Conservation (phyloP, 2,329 filamentous ascomycete genomes). For the Xylariaceae sp. region DNA sequence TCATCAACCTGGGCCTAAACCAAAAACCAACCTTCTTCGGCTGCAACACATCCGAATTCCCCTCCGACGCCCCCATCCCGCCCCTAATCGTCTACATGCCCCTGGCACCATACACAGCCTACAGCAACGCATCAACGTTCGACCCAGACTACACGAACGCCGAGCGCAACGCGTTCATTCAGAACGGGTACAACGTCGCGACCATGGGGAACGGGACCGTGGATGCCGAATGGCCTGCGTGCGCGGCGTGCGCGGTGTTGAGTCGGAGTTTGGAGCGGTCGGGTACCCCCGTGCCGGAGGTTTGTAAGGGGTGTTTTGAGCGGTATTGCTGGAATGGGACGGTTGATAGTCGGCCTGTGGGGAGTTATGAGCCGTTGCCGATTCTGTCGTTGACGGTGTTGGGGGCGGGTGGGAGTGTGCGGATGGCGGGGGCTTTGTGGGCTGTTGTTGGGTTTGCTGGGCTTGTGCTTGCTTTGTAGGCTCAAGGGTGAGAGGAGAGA, state of each 20-base stretch:
- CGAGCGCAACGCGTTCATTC: slow-evolving; percentile 73
- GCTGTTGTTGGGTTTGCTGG: slow-evolving; percentile 2
- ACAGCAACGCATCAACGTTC: slow-evolving; percentile 78
- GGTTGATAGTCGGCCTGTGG: slow-evolving; percentile 28
- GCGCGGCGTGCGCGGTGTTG: slow-evolving; percentile 83
- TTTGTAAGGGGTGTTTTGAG: slow-evolving; percentile 71
- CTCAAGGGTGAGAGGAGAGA: background rate
- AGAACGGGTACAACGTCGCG: slow-evolving; percentile 78
- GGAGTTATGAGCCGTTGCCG: slow-evolving; percentile 38
- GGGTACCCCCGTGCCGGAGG: slow-evolving; percentile 59
- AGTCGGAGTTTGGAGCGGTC: slow-evolving; percentile 70
- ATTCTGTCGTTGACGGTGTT: slow-evolving; percentile 11
- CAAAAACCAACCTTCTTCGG: slow-evolving; percentile 74
- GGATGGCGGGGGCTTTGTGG: slow-evolving; percentile 2
- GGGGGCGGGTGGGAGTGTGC: slow-evolving; percentile 3
- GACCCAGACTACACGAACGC: slow-evolving; percentile 56
- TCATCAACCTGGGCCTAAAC: slow-evolving; percentile 73
- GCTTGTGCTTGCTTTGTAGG: slow-evolving; percentile 7
- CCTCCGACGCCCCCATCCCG: slow-evolving; percentile 29
- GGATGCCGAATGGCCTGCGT: slow-evolving; percentile 71
- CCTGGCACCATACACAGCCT: slow-evolving; percentile 71
- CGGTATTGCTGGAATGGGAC: slow-evolving; percentile 94
- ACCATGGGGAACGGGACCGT: slow-evolving; percentile 77
- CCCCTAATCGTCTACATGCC: slow-evolving; percentile 85
- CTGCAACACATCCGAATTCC: slow-evolving; percentile 60